These are phyloP conservation scores for Digitaria exilis DNA, from an alignment of 202 grass and related monocot genomes.

Conservation along the genomic window DNA sequence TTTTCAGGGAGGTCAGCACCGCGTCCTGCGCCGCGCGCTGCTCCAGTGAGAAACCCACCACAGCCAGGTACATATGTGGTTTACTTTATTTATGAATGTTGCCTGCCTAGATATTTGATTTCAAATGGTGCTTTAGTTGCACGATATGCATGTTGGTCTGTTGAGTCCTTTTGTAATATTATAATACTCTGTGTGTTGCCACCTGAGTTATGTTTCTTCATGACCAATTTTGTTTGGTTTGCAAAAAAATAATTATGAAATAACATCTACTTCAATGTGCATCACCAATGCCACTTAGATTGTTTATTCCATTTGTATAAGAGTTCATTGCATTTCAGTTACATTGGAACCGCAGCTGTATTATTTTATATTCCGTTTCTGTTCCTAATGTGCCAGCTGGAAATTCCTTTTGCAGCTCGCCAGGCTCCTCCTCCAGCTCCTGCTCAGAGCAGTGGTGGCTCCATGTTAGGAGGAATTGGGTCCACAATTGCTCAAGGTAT, in stretches of 20 bases:
- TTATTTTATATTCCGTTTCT: not conserved
- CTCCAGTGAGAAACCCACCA: slow-evolving; percentile 70
- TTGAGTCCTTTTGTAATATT: not conserved
- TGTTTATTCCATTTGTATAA: no score
- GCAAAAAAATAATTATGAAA: no score
- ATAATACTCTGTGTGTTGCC: no score
- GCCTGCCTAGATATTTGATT: not conserved
- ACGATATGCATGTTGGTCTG: not conserved
- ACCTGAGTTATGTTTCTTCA: no score
- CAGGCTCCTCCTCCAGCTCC: slow-evolving; percentile 82
- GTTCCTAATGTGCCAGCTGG: not conserved
- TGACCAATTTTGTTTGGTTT: no score
- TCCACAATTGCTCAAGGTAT: slow-evolving; percentile 95
- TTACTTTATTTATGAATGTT: not conserved
- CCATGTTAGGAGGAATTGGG: slow-evolving; percentile 81
- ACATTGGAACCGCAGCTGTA: no score
- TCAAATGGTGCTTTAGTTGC: not conserved
- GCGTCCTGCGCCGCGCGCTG: slow-evolving; percentile 68
- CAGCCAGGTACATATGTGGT: slow-evolving; percentile 57
- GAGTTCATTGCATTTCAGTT: no score
- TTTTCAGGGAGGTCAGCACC: slow-evolving; percentile 71
- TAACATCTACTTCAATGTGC: no score
- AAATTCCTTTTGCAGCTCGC: slow-evolving; percentile 44
- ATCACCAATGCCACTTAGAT: not conserved
- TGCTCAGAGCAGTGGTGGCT: slow-evolving; percentile 57